Evolutionary conservation across 495 filamentous ascomycete species (phyloP).

Genomic region (Aspergillus homomorphus): DNA sequence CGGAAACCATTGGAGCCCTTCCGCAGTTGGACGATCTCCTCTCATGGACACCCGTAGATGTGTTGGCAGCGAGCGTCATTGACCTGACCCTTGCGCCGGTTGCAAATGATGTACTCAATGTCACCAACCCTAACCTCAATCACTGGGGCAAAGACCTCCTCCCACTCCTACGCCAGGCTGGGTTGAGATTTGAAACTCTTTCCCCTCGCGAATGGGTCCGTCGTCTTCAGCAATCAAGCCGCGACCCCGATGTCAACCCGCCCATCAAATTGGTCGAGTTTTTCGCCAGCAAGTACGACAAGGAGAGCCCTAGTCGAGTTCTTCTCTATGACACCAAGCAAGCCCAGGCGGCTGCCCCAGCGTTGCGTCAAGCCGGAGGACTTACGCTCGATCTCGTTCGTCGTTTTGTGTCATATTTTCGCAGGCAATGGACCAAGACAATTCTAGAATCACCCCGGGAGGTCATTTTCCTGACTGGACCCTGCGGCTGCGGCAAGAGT

Average conservation of each 20-base stretch:
- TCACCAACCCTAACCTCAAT: slow-evolving; percentile 47
- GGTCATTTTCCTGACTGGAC: slow-evolving; percentile 25
- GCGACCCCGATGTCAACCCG: slow-evolving; percentile 38
- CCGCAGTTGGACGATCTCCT: slow-evolving; percentile 51
- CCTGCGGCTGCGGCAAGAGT: slow-evolving; percentile 26
- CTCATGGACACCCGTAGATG: slow-evolving; percentile 60
- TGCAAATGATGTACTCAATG: slow-evolving; percentile 29
- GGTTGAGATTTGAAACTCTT: slow-evolving; percentile 45
- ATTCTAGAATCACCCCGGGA: neutral
- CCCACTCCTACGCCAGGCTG: slow-evolving; percentile 40
- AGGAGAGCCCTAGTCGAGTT: slow-evolving; percentile 21
- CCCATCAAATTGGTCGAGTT: slow-evolving; percentile 49
- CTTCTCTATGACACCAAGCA: slow-evolving; percentile 28
- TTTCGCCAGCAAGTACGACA: slow-evolving; percentile 43
- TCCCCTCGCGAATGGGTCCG: slow-evolving; percentile 45
- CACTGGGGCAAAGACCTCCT: slow-evolving; percentile 50
- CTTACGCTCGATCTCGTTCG: slow-evolving; percentile 12
- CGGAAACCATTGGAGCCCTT: slow-evolving; percentile 44
- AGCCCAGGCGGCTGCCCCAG: slow-evolving; percentile 16
- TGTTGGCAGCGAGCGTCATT: slow-evolving; percentile 46
- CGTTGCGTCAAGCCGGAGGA: slow-evolving; percentile 16
- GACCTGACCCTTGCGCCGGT: slow-evolving; percentile 21
- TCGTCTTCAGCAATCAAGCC: slow-evolving; percentile 34
- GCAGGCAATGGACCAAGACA: slow-evolving; percentile 5
- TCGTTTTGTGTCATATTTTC: slow-evolving; percentile 20